Evolutionary conservation across 148 eudicot species (phyloP).

Genomic region (Suaeda aralocaspica): DNA sequence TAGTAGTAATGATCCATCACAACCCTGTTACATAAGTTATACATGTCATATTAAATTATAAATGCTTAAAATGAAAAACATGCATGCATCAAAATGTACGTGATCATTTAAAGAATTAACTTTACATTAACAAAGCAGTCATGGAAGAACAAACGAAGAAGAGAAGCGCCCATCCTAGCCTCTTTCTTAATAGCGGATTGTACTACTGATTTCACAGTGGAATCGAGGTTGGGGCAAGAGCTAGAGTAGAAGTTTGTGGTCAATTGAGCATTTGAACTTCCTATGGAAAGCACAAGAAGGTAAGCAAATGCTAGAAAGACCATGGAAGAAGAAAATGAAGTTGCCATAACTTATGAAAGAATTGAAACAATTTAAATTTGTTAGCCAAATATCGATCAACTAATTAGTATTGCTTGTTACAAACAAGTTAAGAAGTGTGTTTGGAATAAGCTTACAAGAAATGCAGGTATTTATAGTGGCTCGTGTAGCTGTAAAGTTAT

Average conservation of each 20-base stretch:
- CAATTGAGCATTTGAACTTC: slow-evolving; percentile 67
- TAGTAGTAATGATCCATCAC: slow-evolving; percentile 73
- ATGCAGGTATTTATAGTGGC: slow-evolving; percentile 17
- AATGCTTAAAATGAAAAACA: background rate
- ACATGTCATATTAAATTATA: too few relatives aligned
- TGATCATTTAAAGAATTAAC: background rate
- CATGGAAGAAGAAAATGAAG: slow-evolving; percentile 27
- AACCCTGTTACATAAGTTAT: slow-evolving; percentile 42
- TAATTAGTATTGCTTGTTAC: background rate
- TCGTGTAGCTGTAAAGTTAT: background rate
- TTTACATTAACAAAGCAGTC: slow-evolving; percentile 88
- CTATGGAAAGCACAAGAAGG: slow-evolving; percentile 36
- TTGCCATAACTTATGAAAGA: slow-evolving; percentile 32
- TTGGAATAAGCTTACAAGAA: slow-evolving; percentile 5
- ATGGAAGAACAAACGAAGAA: slow-evolving; percentile 79
- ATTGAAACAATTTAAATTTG: background rate
- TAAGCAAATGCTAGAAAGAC: slow-evolving; percentile 7
- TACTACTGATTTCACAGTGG: slow-evolving; percentile 44
- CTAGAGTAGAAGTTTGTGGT: slow-evolving; percentile 51
- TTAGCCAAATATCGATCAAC: background rate
- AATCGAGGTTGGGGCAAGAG: slow-evolving; percentile 57
- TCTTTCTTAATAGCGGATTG: slow-evolving; percentile 53
- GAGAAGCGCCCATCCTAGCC: slow-evolving; percentile 87
- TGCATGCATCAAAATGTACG: background rate
- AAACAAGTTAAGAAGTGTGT: background rate